Evolutionary conservation across 208 protist genomes (phyloP).

Genomic region (Tetramitus jugosus): DNA sequence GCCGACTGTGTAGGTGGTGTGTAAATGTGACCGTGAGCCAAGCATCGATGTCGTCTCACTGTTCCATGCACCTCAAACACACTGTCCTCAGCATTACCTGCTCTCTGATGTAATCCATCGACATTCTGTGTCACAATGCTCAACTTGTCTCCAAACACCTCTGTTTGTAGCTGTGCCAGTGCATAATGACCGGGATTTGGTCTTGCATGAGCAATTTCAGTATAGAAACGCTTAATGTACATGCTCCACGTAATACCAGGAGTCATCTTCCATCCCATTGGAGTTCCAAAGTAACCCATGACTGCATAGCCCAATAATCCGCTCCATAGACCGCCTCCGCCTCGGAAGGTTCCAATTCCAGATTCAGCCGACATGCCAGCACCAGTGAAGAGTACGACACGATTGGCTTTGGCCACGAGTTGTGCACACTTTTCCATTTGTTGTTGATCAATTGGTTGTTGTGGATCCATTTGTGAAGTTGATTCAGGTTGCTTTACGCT

Average conservation of each 20-base stretch:
- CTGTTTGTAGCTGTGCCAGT: conserved; percentile 32
- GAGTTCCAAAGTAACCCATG: conserved; percentile 26
- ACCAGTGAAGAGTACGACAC: conserved; percentile 40
- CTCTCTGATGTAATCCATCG: conserved; percentile 47
- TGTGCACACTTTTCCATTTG: neutral
- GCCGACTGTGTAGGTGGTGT: too few species aligned
- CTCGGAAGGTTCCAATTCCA: conserved; percentile 46
- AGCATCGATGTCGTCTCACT: neutral
- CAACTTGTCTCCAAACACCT: neutral
- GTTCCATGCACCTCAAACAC: conserved; percentile 48
- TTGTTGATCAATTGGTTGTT: neutral
- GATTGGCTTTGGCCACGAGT: neutral
- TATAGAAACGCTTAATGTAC: conserved; percentile 13
- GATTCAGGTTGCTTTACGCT: too few species aligned
- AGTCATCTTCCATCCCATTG: neutral
- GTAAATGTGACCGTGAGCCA: neutral
- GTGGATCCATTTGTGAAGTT: neutral
- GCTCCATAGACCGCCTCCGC: conserved; percentile 23
- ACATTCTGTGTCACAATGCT: conserved; percentile 52
- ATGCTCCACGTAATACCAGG: neutral
- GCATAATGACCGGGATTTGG: conserved; percentile 43
- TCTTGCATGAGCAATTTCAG: neutral
- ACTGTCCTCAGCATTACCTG: conserved; percentile 13
- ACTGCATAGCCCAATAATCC: neutral
- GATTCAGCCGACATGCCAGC: conserved; percentile 48